Evolutionary conservation across 129 eudicot genomes (phyloP), one percentile per base, ranked within the genome.

Genomic region (Chrysanthemum lavandulifolium): DNA sequence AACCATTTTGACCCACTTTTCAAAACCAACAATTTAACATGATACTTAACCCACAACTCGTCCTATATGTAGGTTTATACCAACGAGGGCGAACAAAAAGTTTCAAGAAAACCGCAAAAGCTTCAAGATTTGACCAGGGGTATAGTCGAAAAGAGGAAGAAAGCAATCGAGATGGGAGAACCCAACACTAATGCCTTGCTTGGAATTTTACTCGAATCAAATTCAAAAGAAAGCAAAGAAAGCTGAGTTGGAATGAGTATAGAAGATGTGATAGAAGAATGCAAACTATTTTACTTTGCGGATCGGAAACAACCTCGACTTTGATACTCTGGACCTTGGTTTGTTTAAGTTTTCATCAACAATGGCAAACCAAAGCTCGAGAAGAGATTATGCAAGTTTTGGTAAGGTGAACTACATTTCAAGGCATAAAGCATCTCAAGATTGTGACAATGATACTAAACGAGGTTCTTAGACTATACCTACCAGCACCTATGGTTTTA

Each of bases 271-370:
- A 86, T 82, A 6, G 85, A 65, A 18, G 87, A 86, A 56, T 82
- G 85, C 80, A 86, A 86, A 54, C 62, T 82, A n/a, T 86, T 86
- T 51, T 86, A 86, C 71, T 19, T 84, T 12, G 85, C 21, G 88
- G 85, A 43, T 80, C 78, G 2, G 88, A 84, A 65, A 87, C 89
- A 2, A 82, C 92, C 21, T 79, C 92, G 10, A 64, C 13, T 50
- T 13, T 83, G 76, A 86, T 83, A 11, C 67, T 73, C 6, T 83
- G 84, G 86, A 81, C 88, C 9, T 50, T 87, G 74, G 68, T 87
- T 61, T 76, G 79, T 55, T 62, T 87, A 40, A 76, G 84, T 67
- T 62, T 53, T 33, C 71, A 85, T 47, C 81, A 48, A 15, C 63
- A 79, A 29, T 85, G 86, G 89, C 86, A 85, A 73, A 76, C 21